Base-by-base conservation (phyloP, 805 yeast genomes). In the Ogataea nakhonphanomensis region DNA sequence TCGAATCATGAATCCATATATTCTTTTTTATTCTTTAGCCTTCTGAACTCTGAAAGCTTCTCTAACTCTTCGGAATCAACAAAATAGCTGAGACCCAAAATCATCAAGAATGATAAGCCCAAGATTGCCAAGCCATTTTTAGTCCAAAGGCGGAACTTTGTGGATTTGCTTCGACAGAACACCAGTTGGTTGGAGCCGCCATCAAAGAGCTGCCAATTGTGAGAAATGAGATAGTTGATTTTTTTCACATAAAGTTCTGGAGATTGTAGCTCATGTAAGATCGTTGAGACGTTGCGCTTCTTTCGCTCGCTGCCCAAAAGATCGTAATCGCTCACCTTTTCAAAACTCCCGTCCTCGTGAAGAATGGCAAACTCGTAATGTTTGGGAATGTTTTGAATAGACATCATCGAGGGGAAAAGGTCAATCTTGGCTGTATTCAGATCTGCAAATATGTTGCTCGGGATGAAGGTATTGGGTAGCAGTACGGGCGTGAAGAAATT, bases 171-270 rank as follows among this genome's bases (percentile, higher is more conserved):
- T 31, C 75, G 62, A 32, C 65, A 67, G 45, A 74, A 71, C 9
- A 74, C 64, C 17, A 75, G 49, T 30, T 61, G 58, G 3, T 59
- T 57, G 4, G 59, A 61, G 24, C 75, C 73, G 21, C 76, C 70
- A 4, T 79, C 85, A 25, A 78, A 62, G n/a, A 80, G 64, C 40
- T 60, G 66, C 84, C 83, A 81, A 9, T 67, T 67, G 15, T 58
- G 55, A 17, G 55, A 59, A 39, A 76, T 74, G 30, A 79, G 61
- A 43, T 59, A 66, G 34, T 64, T 66, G 7, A 79, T 59, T 7
- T 51, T 43, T 13, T 62, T 60, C 33, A 67, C 55, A 22, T 65
- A 63, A 11, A 47, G 35, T 17, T 60, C 65, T 30, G 71, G 62
- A 9, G 69, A 66, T 25, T 69, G 66, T 6, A 77, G 55, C 9